phyloP scores from a whole-genome alignment of 768 basidiomycete species.

The Tulasnella sp. region DNA sequence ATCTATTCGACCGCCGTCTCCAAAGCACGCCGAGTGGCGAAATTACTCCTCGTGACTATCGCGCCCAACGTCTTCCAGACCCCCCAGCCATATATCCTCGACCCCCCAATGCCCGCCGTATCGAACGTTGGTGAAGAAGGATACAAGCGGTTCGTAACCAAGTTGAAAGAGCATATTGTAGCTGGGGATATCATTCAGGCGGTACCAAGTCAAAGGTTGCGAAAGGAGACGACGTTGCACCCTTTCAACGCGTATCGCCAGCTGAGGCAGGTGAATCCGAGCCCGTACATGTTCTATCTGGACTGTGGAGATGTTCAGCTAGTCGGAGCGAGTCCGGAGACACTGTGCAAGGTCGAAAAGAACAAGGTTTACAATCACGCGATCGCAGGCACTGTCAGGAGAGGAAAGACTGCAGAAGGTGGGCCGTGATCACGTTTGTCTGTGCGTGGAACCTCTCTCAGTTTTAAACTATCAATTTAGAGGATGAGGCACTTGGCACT shows the following conservation, averaged over 20 bases:
- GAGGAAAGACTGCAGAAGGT: constrained; percentile 85
- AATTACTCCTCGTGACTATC: constrained; percentile 49
- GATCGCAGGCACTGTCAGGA: constrained; percentile 86
- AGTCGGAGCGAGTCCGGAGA: constrained; percentile 98
- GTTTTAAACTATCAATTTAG: constrained; percentile 33
- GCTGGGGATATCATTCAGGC: constrained; percentile 98
- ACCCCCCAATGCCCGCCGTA: constrained; percentile 47
- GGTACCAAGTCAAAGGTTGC: constrained; percentile 86
- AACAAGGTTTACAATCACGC: constrained; percentile 95
- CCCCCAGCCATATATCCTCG: constrained; percentile 43
- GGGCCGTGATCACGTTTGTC: constrained; percentile 4
- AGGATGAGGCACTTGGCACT: constrained; percentile 73
- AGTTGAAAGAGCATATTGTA: constrained; percentile 86
- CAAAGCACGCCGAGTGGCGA: constrained; percentile 74
- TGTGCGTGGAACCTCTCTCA: no score
- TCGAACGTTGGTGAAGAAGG: constrained; percentile 93
- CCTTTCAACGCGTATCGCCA: constrained; percentile 97
- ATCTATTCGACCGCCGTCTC: constrained; percentile 82
- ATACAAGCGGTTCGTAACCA: constrained; percentile 84
- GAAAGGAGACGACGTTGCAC: constrained; percentile 76
- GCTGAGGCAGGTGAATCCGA: constrained; percentile 89
- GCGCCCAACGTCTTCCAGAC: constrained; percentile 36
- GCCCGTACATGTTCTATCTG: constrained; percentile 98
- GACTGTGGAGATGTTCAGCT: constrained; percentile 89
- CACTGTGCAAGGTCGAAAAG: constrained; percentile 86